These are phyloP conservation scores for Neurospora crassa DNA, from an alignment of 2,329 filamentous ascomycete species.

Conservation along the genomic window DNA sequence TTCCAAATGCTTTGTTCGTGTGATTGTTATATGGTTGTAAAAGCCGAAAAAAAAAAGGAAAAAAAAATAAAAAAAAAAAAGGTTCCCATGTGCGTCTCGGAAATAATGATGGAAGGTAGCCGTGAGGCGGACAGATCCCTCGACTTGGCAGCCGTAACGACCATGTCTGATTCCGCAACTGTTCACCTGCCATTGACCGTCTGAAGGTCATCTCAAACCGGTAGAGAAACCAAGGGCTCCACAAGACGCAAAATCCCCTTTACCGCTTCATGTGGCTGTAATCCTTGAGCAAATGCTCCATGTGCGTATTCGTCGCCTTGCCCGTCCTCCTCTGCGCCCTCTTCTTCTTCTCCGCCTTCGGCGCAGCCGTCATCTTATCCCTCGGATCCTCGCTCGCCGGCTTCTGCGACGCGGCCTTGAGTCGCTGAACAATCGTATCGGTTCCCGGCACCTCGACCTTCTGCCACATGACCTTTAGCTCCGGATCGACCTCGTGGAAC, in stretches of 20 bases:
- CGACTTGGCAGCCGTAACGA: background rate
- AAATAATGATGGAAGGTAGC: background rate
- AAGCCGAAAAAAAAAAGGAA: background rate
- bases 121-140: background rate
- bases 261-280: constrained; percentile 42
- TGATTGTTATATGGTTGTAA: background rate
- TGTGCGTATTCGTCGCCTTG: constrained; percentile 82
- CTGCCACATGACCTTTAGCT: constrained; percentile 79
- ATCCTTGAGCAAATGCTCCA: constrained; percentile 73
- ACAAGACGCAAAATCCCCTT: constrained; percentile 5
- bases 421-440: constrained; percentile 67
- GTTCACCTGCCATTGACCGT: background rate
- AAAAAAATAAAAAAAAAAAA: background rate
- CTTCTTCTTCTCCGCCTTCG: constrained; percentile 64
- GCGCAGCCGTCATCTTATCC: constrained; percentile 43
- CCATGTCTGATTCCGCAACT: background rate
- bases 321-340: constrained; percentile 55
- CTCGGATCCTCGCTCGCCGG: constrained; percentile 73
- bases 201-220: background rate
- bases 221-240: background rate
- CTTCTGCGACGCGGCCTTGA: constrained; percentile 70
- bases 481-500: constrained; percentile 63
- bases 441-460: constrained; percentile 66
- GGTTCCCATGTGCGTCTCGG: background rate
- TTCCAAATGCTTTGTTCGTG: background rate